These are phyloP conservation scores for Magnolia sinica DNA, from an alignment of 164 flowering plant genomes.

Conservation along the genomic window DNA sequence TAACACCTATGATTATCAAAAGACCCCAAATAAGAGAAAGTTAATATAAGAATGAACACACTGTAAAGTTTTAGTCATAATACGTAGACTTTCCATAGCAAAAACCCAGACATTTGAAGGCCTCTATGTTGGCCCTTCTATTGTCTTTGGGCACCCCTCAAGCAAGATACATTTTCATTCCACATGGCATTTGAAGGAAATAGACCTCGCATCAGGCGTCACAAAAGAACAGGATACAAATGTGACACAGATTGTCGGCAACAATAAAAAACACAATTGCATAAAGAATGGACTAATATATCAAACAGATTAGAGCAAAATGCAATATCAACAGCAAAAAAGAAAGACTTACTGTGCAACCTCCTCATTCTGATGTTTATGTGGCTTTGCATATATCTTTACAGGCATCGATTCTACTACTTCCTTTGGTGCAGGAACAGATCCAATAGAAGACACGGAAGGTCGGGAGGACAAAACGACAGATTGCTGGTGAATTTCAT, in stretches of 20 bases:
- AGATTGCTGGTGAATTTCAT: slow-evolving; percentile 99
- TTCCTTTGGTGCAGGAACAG: slow-evolving; percentile 91
- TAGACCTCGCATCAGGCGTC: not conserved
- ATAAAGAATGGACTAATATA: not conserved
- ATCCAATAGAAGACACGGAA: slow-evolving; percentile 82
- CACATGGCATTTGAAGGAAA: not conserved
- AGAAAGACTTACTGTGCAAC: slow-evolving; percentile 69
- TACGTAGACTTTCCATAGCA: not conserved
- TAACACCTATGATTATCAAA: slow-evolving; percentile 58
- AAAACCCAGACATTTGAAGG: not conserved
- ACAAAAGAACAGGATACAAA: not conserved
- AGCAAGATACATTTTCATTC: too few species aligned
- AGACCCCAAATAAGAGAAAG: slow-evolving; percentile 1
- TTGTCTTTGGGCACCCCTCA: too few species aligned
- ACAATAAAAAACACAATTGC: not conserved
- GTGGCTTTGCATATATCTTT: slow-evolving; percentile 48
- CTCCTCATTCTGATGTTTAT: slow-evolving; percentile 58
- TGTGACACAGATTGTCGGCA: not conserved
- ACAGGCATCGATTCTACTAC: slow-evolving; percentile 83
- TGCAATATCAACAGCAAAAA: not conserved
- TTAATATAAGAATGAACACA: not conserved
- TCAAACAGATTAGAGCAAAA: too few species aligned
- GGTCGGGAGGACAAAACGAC: slow-evolving; percentile 82
- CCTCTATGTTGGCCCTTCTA: too few species aligned
- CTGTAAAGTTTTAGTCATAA: not conserved